Base-by-base conservation (phyloP, 139 green algal species). In the Nannochloris sp. region DNA sequence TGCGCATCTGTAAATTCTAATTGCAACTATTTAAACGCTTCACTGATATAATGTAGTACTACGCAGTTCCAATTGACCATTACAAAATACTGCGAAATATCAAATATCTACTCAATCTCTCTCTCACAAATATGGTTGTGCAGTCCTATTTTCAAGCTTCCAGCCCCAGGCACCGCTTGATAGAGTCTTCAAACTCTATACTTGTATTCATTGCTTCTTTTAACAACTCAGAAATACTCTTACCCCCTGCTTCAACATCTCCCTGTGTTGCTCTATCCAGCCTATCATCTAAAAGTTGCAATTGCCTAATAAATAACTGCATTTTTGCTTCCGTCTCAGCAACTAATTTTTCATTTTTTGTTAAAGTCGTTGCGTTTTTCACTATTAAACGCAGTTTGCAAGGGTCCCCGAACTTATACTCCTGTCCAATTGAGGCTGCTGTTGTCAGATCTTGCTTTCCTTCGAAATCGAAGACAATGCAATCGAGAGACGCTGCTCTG, bases 211-310 rank as follows among this genome's bases (percentile, higher is more conserved):
- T 64, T 38, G 15, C 24, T 23, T 64, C 15, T 13, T 51, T 6
- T n/a, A 64, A 39, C 25, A 64, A n/a, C 9, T 8, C 7, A 9
- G 57, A 24, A 19, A 39, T 39, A 38, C n/a, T 23, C 57, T 51
- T 14, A 38, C 14, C 57, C n/a, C n/a, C n/a, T 44, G 57, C 57
- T 6, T 53, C 15, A 29, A 13, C 25, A 39, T 64, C 57, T n/a
- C 57, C 57, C 30, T 64, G n/a, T 31, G 9, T 9, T 8, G 57
- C 57, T 24, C 25, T 29, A 23, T 64, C 57, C 57, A 64, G 31
- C 57, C 33, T 64, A 19, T 53, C n/a, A 44, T 64, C 57, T 39
- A 64, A 14, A n/a, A 64, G 57, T 39, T 64, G 57, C 38, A 64
- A 45, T 5, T 23, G 36, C 25, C 57, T 62, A 35, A 62, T 25